These are phyloP conservation scores for Sungouiella thailandica DNA, from an alignment of 805 yeast genomes.

Conservation along the genomic window DNA sequence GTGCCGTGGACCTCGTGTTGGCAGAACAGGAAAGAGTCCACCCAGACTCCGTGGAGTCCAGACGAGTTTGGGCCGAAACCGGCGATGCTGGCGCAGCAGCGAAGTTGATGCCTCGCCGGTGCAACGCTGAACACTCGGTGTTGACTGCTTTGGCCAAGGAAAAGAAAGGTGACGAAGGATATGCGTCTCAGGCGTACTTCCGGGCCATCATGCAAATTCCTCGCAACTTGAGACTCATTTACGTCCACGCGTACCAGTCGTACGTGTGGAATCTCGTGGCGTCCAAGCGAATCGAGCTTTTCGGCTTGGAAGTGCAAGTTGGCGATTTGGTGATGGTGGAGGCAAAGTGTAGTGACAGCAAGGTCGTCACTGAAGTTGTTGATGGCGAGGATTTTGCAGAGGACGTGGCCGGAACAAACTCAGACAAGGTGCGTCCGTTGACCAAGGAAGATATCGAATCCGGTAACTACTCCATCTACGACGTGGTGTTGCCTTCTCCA, in stretches of 20 bases:
- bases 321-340: conserved; percentile 72
- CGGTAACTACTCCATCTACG: conserved; percentile 63
- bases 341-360: conserved; percentile 13
- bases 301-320: conserved; percentile 63
- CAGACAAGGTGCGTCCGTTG: conserved; percentile 65
- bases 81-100: conserved; percentile 61
- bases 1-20: conserved; percentile 71
- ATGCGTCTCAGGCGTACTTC: conserved; percentile 54
- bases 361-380: conserved; percentile 11
- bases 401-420: conserved; percentile 56
- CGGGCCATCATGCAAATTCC: conserved; percentile 86
- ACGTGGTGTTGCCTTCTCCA: conserved; percentile 92
- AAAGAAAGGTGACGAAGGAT: conserved; percentile 39
- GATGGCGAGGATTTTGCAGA: conserved; percentile 59
- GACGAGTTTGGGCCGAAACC: conserved; percentile 76
- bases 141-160: conserved; percentile 56
- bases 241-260: conserved; percentile 96
- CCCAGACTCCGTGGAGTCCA: conserved; percentile 79
- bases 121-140: conserved; percentile 78
- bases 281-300: conserved; percentile 64
- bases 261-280: conserved; percentile 90
- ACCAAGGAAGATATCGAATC: conserved; percentile 66
- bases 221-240: conserved; percentile 86
- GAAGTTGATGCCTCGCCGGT: conserved; percentile 77
- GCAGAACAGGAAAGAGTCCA: conserved; percentile 81